Base-by-base conservation (phyloP, 306 rosid genomes). In the Morella rubra region DNA sequence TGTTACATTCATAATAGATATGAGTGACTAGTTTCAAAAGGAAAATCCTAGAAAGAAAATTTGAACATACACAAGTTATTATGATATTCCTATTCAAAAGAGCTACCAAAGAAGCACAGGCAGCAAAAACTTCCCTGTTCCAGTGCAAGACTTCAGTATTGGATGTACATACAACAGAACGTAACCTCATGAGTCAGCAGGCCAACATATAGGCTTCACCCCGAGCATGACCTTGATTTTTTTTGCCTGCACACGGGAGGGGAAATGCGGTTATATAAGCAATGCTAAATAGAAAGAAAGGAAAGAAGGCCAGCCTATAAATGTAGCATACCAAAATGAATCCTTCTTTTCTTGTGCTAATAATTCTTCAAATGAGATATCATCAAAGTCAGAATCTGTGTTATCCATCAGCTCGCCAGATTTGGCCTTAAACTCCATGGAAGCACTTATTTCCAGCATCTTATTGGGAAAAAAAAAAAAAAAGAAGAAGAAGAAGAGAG, bases 321-420 rank as follows among this genome's bases (percentile, higher is more conserved):
- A 64, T 70, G 20, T 32, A 69, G 85, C 96, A 67, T 24, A 95
- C 98, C 98, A 95, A 86, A 90, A 95, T 12, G 97, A 85, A 76
- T 95, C 98, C 86, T 95, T 92, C 85, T 94, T 95, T 73, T 92
- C 98, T 79, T 87, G 90, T 10, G 93, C 98, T 71, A 91, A 84
- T 70, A 93, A 80, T 71, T 93, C 98, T 81, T 93, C 98, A 77
- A 93, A 91, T 11, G 97, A 86, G 68, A 87, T 91, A 58, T 84
- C 96, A 45, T 73, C 16, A 74, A 72, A 87, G 45, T 89, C 93
- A 1, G 83, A 70, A 66, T 93, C 93, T 53, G 71, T 52, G 55
- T 70, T 85, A 53, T 90, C 89, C 62, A 14, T 59, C 19, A 42
- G 58, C 84, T 79, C 89, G 58, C 80, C 78, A 4, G 89, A 73